A percentile compares a stretch with the other conserved stretches of the same genome.
Conservation (phyloP, 1,284 basidiomycete species). For the Takashimella koratensis region DNA sequence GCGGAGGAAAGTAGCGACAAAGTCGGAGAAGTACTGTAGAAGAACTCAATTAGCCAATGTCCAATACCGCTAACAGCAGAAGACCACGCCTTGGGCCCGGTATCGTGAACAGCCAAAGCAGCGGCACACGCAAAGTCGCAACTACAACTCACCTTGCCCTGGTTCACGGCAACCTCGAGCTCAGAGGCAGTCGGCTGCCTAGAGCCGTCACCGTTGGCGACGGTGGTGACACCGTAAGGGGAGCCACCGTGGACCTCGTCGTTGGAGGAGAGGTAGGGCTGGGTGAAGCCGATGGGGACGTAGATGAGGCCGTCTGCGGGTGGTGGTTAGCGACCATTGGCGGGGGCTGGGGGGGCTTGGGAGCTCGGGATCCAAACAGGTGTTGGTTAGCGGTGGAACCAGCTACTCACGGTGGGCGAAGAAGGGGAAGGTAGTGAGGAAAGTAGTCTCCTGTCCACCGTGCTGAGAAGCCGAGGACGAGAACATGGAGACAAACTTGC, state of each 20-base stretch:
- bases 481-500: slow-evolving; percentile 62
- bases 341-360: too few species aligned
- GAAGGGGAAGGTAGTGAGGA: slow-evolving; percentile 63
- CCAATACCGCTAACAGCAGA: too few species aligned
- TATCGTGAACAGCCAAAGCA: too few species aligned
- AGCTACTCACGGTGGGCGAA: slow-evolving; percentile 62
- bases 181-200: slow-evolving; percentile 63
- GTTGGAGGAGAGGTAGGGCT: slow-evolving; percentile 59
- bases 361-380: too few species aligned
- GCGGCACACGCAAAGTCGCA: too few species aligned
- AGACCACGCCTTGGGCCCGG: too few species aligned
- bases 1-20: slow-evolving; percentile 39
- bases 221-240: slow-evolving; percentile 63
- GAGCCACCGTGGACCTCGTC: slow-evolving; percentile 66
- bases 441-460: slow-evolving; percentile 57
- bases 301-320: slow-evolving; percentile 43
- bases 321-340: too few species aligned
- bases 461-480: slow-evolving; percentile 44
- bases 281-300: slow-evolving; percentile 73
- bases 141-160: slow-evolving; percentile 53
- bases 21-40: slow-evolving; percentile 41
- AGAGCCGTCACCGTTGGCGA: slow-evolving; percentile 61
- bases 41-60: too few species aligned
- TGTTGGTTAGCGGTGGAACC: too few species aligned
- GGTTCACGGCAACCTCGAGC: slow-evolving; percentile 61